Evolutionary conservation across 495 filamentous ascomycete species (phyloP).

Genomic region (Neurospora terricola): DNA sequence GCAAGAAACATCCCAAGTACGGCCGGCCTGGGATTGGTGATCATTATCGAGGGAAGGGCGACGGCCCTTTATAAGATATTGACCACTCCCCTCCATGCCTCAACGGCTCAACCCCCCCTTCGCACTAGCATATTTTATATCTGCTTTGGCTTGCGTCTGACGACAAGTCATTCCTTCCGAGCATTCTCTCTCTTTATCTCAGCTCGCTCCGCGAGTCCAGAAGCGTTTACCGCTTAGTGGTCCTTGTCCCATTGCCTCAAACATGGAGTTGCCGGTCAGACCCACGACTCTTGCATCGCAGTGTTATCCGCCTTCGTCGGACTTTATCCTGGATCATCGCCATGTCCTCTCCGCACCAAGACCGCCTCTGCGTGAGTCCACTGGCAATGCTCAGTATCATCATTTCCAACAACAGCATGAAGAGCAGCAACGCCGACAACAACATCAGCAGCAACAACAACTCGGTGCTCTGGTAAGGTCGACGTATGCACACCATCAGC

Average conservation of each 20-base stretch:
- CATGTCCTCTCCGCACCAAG: slow-evolving; percentile 19
- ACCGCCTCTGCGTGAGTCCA: slow-evolving; percentile 38
- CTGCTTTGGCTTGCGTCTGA: slow-evolving; percentile 23
- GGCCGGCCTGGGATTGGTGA: slow-evolving; percentile 2
- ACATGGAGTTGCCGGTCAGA: slow-evolving; percentile 18
- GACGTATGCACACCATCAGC: slow-evolving; percentile 24
- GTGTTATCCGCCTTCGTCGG: slow-evolving; percentile 17
- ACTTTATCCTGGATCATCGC: slow-evolving; percentile 8
- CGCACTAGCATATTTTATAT: slow-evolving; percentile 22
- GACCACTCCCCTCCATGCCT: slow-evolving; percentile 11
- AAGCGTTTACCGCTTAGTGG: slow-evolving; percentile 1
- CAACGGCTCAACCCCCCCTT: background rate
- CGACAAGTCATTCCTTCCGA: slow-evolving; percentile 21
- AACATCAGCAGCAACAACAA: background rate
- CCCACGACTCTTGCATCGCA: slow-evolving; percentile 18
- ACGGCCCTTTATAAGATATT: slow-evolving; percentile 16
- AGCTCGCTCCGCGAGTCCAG: slow-evolving; percentile 26
- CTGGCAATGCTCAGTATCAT: slow-evolving; percentile 38
- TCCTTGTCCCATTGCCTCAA: slow-evolving; percentile 3
- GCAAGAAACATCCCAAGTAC: slow-evolving; percentile 12
- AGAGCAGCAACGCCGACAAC: background rate
- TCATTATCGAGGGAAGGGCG: slow-evolving; percentile 6
- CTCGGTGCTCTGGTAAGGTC: slow-evolving; percentile 22
- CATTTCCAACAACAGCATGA: slow-evolving; percentile 4
- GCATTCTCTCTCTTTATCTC: slow-evolving; percentile 51